Percentiles rank a stretch among this genome's conserved stretches.
phyloP scores from a whole-genome alignment of 1,284 basidiomycete genomes.

The Sporisorium reilianum region DNA sequence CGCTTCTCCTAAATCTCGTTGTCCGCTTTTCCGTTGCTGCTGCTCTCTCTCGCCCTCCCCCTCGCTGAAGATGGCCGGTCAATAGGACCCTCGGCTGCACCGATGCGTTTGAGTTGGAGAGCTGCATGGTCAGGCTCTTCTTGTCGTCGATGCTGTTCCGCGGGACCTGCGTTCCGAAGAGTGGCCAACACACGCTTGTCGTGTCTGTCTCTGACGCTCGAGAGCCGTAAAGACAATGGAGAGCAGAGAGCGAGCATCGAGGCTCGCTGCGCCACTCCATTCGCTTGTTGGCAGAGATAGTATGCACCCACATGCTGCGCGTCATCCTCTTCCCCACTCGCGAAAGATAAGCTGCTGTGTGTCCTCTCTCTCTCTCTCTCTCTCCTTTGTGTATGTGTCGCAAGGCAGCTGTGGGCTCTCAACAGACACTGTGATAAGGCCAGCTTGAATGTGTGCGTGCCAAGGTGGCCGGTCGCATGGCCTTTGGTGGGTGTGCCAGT shows the following conservation, averaged over 20 bases:
- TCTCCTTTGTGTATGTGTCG: not conserved
- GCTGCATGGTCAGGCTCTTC: slow-evolving; percentile 2
- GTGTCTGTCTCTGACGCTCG: too few species aligned
- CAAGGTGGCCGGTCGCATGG: not conserved
- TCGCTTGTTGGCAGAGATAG: not conserved
- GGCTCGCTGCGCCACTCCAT: not conserved
- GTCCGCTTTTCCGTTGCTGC: not conserved
- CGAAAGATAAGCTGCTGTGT: slow-evolving; percentile 1
- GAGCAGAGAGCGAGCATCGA: not conserved
- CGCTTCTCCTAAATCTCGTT: not conserved
- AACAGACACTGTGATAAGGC: not conserved
- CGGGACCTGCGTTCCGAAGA: not conserved
- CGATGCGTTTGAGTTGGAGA: not conserved
- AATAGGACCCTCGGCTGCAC: slow-evolving; percentile 1
- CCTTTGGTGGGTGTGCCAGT: slow-evolving; percentile 1
- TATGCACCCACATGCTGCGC: not conserved
- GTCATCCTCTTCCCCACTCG: slow-evolving; percentile 2
- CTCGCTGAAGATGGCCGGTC: not conserved
- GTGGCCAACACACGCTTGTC: not conserved
- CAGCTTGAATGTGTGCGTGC: not conserved
- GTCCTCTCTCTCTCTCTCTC: not conserved
- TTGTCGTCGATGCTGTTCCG: not conserved
- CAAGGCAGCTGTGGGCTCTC: not conserved
- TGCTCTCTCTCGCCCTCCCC: not conserved
- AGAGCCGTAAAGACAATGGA: not conserved